These are phyloP conservation scores for Gossypium mustelinum DNA, from an alignment of 345 rosid species.

Conservation along the genomic window DNA sequence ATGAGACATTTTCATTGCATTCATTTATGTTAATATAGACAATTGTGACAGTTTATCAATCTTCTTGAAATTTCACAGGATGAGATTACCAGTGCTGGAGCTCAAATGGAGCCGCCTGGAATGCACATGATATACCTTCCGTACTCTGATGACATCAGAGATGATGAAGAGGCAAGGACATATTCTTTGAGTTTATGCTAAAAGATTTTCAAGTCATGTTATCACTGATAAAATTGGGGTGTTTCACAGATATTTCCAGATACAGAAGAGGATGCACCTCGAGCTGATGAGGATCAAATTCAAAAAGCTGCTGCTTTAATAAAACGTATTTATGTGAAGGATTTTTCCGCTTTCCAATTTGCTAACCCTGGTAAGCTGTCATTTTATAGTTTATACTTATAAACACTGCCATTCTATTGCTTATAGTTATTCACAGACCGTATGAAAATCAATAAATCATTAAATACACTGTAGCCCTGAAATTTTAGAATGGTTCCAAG, in stretches of 20 bases:
- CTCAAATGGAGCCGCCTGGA: constrained; percentile 93
- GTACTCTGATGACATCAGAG: constrained; percentile 81
- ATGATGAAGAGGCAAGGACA: constrained; percentile 68
- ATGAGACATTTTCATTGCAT: background rate
- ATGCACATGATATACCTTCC: constrained; percentile 96
- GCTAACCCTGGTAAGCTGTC: constrained; percentile 68
- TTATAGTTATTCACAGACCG: constrained; percentile 3
- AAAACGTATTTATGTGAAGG: constrained; percentile 70
- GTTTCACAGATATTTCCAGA: constrained; percentile 49
- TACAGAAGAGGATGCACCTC: constrained; percentile 43
- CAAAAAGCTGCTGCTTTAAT: constrained; percentile 66
- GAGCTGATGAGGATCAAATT: constrained; percentile 71
- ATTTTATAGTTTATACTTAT: background rate
- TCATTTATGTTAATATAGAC: background rate
- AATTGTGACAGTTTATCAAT: constrained; percentile 2
- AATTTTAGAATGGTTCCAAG: background rate
- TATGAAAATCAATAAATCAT: background rate
- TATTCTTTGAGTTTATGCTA: constrained; percentile 15
- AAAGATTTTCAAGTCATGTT: constrained; percentile 14
- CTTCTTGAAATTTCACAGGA: constrained; percentile 48
- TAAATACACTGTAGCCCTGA: background rate
- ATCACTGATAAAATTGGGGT: constrained; percentile 21
- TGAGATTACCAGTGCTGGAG: constrained; percentile 61
- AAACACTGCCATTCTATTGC: background rate
- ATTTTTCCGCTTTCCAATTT: constrained; percentile 73